Evolutionary conservation across 768 basidiomycete species (phyloP).

Genomic region (Suillus variegatus): DNA sequence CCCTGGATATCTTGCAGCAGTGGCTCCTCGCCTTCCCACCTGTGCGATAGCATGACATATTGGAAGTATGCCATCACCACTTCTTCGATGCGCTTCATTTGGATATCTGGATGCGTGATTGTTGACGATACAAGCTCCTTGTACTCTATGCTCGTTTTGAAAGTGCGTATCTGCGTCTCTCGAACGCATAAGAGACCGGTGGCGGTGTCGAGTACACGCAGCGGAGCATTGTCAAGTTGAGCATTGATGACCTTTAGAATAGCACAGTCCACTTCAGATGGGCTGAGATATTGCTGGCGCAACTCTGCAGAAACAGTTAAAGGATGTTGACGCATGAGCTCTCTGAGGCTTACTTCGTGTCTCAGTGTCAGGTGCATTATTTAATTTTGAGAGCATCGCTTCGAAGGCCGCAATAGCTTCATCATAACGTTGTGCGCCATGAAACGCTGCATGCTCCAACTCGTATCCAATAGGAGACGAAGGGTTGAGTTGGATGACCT

Average conservation of each 20-base stretch:
- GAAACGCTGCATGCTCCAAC: not conserved
- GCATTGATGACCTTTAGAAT: not conserved
- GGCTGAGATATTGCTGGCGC: not conserved
- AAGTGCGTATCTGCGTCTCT: not conserved
- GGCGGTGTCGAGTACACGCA: not conserved
- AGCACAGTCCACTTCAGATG: not conserved
- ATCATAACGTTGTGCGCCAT: not conserved
- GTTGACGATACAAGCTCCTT: not conserved
- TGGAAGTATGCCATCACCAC: not conserved
- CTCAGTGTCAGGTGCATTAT: not conserved
- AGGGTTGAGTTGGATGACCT: not conserved
- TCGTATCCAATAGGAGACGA: not conserved
- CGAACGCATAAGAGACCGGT: not conserved
- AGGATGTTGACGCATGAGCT: not conserved
- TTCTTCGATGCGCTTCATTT: not conserved
- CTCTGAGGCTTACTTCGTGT: not conserved
- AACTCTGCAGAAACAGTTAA: not conserved
- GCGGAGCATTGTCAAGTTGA: not conserved
- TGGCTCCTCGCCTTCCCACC: not conserved
- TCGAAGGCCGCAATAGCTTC: not conserved
- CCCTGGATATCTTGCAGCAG: not conserved
- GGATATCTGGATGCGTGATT: not conserved
- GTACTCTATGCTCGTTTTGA: not conserved
- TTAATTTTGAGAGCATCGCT: not conserved
- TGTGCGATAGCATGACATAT: not conserved